Conservation (phyloP, 805 yeast genomes). For the Metschnikowia lachancei region DNA sequence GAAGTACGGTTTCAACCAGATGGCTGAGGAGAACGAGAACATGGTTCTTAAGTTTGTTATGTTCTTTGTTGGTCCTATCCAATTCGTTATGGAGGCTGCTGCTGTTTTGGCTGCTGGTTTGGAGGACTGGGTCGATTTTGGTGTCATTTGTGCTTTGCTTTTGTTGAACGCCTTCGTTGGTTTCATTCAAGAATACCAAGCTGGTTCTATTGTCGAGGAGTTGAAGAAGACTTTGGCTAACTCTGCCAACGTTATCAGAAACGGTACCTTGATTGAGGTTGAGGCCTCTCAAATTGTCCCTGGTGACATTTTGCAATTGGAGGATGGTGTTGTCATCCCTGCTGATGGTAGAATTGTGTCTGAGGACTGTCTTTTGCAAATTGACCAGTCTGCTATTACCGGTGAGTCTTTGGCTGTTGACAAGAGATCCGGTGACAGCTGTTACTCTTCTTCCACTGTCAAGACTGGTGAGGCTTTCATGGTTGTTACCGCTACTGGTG, state of each 20-base stretch:
- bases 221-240: constrained; percentile 93
- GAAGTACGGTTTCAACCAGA: constrained; percentile 86
- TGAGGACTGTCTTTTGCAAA: constrained; percentile 82
- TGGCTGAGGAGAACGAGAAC: constrained; percentile 87
- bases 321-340: constrained; percentile 90
- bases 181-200: constrained; percentile 96
- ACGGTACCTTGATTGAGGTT: constrained; percentile 72
- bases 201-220: constrained; percentile 96
- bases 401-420: constrained; percentile 97
- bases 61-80: constrained; percentile 94
- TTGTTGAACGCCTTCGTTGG: constrained; percentile 89
- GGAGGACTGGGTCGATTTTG: constrained; percentile 98
- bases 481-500: constrained; percentile 95
- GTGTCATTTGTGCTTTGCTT: constrained; percentile 89
- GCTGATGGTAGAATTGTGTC: constrained; percentile 90
- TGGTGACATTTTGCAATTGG: constrained; percentile 89
- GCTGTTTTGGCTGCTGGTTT: constrained; percentile 94
- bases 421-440: constrained; percentile 81
- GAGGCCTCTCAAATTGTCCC: constrained; percentile 87
- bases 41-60: constrained; percentile 71
- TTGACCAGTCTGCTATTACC: constrained; percentile 95
- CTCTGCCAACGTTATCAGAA: constrained; percentile 81
- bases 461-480: constrained; percentile 94
- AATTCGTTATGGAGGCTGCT: constrained; percentile 97
- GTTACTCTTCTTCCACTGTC: constrained; percentile 90